Percentiles rank a stretch among this genome's conserved stretches.
These are phyloP conservation scores for Rhizophlyctis rosea DNA, from an alignment of 192 early-diverging fungal species.

Conservation along the genomic window DNA sequence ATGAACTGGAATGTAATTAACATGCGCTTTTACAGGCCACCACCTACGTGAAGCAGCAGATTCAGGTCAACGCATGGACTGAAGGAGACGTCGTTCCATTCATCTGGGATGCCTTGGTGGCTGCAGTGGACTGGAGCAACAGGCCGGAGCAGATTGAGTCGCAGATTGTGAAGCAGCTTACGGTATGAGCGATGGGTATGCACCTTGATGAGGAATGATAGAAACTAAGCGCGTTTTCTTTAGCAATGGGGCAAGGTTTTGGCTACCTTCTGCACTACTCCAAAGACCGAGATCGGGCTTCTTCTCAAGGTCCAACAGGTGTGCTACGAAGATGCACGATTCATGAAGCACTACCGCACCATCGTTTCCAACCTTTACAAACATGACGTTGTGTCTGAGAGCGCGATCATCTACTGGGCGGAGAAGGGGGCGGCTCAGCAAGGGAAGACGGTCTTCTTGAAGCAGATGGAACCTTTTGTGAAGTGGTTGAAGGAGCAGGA, in stretches of 20 bases:
- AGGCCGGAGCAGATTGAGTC: slow-evolving; percentile 83
- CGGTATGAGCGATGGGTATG: slow-evolving; percentile 5
- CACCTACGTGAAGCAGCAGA: slow-evolving; percentile 60
- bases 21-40: slow-evolving; percentile 55
- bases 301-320: slow-evolving; percentile 81
- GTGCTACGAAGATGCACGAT: slow-evolving; percentile 84
- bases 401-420: slow-evolving; percentile 90
- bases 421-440: slow-evolving; percentile 85
- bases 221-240: background rate
- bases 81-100: slow-evolving; percentile 75
- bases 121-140: slow-evolving; percentile 73
- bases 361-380: slow-evolving; percentile 85
- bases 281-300: slow-evolving; percentile 83
- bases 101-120: slow-evolving; percentile 80
- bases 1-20: too few species aligned
- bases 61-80: slow-evolving; percentile 65
- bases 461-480: slow-evolving; percentile 91
- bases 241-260: slow-evolving; percentile 74
- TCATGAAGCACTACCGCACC: slow-evolving; percentile 82
- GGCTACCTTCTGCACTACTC: slow-evolving; percentile 67
- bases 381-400: slow-evolving; percentile 85
- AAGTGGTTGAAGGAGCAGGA: slow-evolving; percentile 73
- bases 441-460: slow-evolving; percentile 86
- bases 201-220: background rate
- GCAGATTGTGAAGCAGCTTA: slow-evolving; percentile 47